These are phyloP conservation scores for Saccharomyces cerevisiae DNA, from an alignment of 805 yeast species.

Conservation along the genomic window DNA sequence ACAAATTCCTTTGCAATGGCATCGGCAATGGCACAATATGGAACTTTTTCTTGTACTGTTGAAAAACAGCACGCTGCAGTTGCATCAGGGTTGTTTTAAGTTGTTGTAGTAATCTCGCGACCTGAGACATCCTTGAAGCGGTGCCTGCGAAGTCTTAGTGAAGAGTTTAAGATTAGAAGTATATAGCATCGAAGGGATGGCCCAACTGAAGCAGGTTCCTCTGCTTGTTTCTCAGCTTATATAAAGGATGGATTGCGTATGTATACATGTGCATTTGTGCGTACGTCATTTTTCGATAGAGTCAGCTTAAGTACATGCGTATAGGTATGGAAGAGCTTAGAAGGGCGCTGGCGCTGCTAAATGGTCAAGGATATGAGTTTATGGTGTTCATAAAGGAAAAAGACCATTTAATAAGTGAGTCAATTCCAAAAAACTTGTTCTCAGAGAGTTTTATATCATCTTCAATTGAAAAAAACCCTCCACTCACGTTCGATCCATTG, in stretches of 20 bases:
- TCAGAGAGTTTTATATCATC: not conserved
- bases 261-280: not conserved
- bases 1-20: not conserved
- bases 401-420: not conserved
- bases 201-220: not conserved
- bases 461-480: not conserved
- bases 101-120: not conserved
- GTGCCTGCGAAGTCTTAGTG: not conserved
- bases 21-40: not conserved
- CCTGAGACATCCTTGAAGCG: not conserved
- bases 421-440: conserved; percentile 1
- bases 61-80: not conserved
- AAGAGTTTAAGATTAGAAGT: not conserved
- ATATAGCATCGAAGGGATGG: not conserved
- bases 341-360: conserved; percentile 5
- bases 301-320: not conserved
- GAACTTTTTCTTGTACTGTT: not conserved
- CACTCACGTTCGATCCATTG: not conserved
- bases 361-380: conserved; percentile 10
- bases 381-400: conserved; percentile 9
- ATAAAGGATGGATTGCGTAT: not conserved
- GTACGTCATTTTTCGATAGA: not conserved
- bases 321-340: conserved; percentile 7
- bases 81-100: not conserved
- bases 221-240: not conserved